These are phyloP conservation scores for Apophysomyces variabilis DNA, from an alignment of 371 early-diverging fungal genomes.

Conservation along the genomic window DNA sequence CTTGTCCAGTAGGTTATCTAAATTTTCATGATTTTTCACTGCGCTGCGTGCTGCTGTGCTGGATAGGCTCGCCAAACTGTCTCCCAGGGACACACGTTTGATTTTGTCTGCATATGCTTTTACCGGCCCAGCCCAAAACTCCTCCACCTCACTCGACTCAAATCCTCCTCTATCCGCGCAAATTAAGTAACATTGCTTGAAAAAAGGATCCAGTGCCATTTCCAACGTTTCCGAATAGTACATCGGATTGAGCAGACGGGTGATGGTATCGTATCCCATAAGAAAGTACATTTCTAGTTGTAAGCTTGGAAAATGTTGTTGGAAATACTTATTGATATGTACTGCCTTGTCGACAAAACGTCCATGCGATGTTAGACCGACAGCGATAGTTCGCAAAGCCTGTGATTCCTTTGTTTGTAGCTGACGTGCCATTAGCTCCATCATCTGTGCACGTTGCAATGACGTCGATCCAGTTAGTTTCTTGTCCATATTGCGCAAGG, in stretches of 20 bases:
- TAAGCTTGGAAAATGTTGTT: slow-evolving; percentile 8
- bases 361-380: slow-evolving; percentile 59
- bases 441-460: slow-evolving; percentile 57
- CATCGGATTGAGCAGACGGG: slow-evolving; percentile 62
- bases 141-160: slow-evolving; percentile 10
- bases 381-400: slow-evolving; percentile 36
- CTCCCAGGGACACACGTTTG: slow-evolving; percentile 68
- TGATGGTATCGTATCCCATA: slow-evolving; percentile 67
- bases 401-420: neutral
- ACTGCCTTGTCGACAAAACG: slow-evolving; percentile 66
- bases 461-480: slow-evolving; percentile 52
- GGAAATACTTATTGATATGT: slow-evolving; percentile 27
- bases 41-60: slow-evolving; percentile 66
- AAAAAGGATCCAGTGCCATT: slow-evolving; percentile 53
- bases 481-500: slow-evolving; percentile 66
- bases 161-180: slow-evolving; percentile 55
- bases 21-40: slow-evolving; percentile 23
- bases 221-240: slow-evolving; percentile 52
- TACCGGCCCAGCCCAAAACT: slow-evolving; percentile 24
- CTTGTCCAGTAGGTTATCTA: neutral
- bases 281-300: slow-evolving; percentile 57
- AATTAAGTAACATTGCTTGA: slow-evolving; percentile 45
- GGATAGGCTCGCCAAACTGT: neutral
- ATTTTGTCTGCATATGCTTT: slow-evolving; percentile 18
- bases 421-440: slow-evolving; percentile 49